Percentiles rank a stretch among this genome's conserved stretches.
These are phyloP conservation scores for Xylariaceae sp. DNA, from an alignment of 2,329 filamentous ascomycete genomes.

Conservation along the genomic window DNA sequence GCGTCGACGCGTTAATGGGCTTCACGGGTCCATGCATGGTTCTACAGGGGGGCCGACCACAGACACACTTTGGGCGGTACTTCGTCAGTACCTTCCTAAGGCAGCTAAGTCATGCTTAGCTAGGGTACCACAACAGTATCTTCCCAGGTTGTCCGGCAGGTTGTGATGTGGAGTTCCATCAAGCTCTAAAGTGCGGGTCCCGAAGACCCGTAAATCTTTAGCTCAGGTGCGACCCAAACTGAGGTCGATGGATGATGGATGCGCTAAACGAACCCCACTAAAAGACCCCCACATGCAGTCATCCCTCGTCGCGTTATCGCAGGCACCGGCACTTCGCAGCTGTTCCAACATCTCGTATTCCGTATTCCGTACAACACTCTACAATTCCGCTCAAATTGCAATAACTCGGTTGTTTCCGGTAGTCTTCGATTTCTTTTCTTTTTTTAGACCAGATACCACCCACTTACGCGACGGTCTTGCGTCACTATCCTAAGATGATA, in stretches of 20 bases:
- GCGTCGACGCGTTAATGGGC: constrained; percentile 31
- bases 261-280: no score
- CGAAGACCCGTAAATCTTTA: neutral
- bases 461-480: neutral
- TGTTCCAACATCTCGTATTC: no score
- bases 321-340: no score
- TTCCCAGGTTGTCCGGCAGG: neutral
- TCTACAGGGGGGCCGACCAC: no score
- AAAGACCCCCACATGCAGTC: no score
- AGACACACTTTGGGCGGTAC: neutral
- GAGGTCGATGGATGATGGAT: no score
- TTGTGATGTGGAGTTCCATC: neutral
- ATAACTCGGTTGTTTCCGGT: no score
- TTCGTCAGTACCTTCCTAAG: neutral
- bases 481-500: constrained; percentile 30
- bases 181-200: neutral
- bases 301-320: no score
- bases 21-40: constrained; percentile 9
- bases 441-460: neutral
- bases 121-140: neutral
- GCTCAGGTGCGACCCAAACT: no score
- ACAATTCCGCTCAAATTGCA: no score
- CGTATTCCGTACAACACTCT: no score
- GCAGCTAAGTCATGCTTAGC: neutral
- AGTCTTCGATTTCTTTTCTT: no score